These are phyloP conservation scores for Paradendryphiella salina DNA, from an alignment of 2,329 filamentous ascomycete genomes.

Conservation along the genomic window DNA sequence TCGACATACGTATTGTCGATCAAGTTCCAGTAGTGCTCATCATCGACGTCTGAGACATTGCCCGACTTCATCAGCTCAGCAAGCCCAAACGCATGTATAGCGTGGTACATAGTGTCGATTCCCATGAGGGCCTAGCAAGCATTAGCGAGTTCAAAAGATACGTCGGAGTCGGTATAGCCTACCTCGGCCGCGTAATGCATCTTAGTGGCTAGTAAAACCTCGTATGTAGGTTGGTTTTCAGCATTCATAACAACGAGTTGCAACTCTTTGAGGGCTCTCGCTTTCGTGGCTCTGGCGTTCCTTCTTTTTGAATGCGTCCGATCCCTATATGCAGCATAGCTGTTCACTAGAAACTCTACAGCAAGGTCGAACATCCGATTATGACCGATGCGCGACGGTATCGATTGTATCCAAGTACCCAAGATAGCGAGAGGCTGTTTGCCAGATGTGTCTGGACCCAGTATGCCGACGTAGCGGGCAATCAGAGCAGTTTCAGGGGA, in stretches of 20 bases:
- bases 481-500: constrained; percentile 27
- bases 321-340: constrained; percentile 26
- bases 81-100: constrained; percentile 35
- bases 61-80: constrained; percentile 35
- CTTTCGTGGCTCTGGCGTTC: constrained; percentile 25
- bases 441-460: constrained; percentile 19
- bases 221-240: constrained; percentile 24
- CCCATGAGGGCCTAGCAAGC: constrained; percentile 27
- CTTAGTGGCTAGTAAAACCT: constrained; percentile 35
- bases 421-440: constrained; percentile 30
- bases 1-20: constrained; percentile 42
- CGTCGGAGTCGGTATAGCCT: background rate
- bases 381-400: constrained; percentile 34
- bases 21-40: constrained; percentile 37
- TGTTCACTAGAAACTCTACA: constrained; percentile 33
- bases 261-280: constrained; percentile 31
- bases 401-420: constrained; percentile 35
- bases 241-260: constrained; percentile 25
- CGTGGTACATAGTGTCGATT: constrained; percentile 33
- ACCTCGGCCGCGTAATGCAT: constrained; percentile 39
- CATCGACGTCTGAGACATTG: constrained; percentile 23
- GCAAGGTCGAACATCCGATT: constrained; percentile 35
- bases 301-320: constrained; percentile 27
- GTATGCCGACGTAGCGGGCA: constrained; percentile 28
- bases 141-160: constrained; percentile 6